phyloP scores from a whole-genome alignment of 2,329 filamentous ascomycete species.

The Botrytis aclada region DNA sequence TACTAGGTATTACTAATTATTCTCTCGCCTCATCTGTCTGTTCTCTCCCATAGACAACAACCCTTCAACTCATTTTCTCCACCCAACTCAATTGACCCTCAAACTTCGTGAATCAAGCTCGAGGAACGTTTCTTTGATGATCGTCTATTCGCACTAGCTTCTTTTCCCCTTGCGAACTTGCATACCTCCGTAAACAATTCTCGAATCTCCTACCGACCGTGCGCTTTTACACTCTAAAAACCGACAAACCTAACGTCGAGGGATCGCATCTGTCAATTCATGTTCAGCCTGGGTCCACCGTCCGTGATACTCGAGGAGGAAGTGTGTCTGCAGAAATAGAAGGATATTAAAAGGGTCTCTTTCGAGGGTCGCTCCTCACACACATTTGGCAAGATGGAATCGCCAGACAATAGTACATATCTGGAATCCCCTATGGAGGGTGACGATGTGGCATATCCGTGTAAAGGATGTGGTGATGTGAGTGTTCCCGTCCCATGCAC shows the following conservation, averaged over 20 bases:
- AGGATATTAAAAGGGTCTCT: slow-evolving; percentile 22
- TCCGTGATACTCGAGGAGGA: slow-evolving; percentile 30
- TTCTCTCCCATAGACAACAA: neutral
- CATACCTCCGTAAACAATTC: slow-evolving; percentile 17
- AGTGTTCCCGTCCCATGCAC: slow-evolving; percentile 35
- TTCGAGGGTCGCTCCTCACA: slow-evolving; percentile 20
- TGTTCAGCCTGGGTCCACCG: slow-evolving; percentile 27
- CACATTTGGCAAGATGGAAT: slow-evolving; percentile 46
- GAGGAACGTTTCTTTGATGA: slow-evolving; percentile 14
- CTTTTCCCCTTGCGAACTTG: slow-evolving; percentile 14
- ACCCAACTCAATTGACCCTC: slow-evolving; percentile 3
- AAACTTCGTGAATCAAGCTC: slow-evolving; percentile 10
- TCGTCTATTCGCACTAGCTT: slow-evolving; percentile 18
- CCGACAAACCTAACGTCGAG: slow-evolving; percentile 24
- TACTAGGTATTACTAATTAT: neutral
- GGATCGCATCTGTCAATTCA: slow-evolving; percentile 32
- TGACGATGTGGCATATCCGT: slow-evolving; percentile 78
- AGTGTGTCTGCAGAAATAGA: slow-evolving; percentile 25
- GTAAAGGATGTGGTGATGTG: slow-evolving; percentile 92
- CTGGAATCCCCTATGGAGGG: slow-evolving; percentile 58
- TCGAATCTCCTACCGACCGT: slow-evolving; percentile 16
- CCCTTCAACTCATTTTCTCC: slow-evolving; percentile 8
- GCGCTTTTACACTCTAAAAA: slow-evolving; percentile 10
- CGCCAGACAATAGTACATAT: slow-evolving; percentile 46
- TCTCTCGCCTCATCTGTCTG: neutral